Conservation (phyloP, 257 asterid species). For the Jasminum sambac region DNA sequence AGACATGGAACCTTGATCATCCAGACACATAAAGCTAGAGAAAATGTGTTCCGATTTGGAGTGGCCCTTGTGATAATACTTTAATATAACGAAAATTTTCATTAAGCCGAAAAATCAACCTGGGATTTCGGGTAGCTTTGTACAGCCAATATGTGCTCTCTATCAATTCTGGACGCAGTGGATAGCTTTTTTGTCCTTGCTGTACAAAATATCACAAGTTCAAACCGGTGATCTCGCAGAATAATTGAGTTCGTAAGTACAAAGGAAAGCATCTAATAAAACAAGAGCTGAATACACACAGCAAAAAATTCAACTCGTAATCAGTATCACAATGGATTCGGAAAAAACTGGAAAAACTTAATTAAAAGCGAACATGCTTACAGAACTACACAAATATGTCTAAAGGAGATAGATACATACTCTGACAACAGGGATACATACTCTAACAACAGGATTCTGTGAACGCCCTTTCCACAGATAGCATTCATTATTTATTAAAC, state of each 20-base stretch:
- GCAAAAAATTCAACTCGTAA: neutral
- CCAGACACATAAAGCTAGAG: neutral
- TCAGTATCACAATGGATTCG: neutral
- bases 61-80: neutral
- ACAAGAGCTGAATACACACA: neutral
- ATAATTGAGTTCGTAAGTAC: neutral
- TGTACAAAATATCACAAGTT: constrained; percentile 35
- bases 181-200: constrained; percentile 99
- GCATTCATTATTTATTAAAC: neutral
- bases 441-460: neutral
- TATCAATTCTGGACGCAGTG: constrained; percentile 92
- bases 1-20: no score
- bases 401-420: neutral
- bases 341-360: neutral
- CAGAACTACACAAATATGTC: neutral
- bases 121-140: constrained; percentile 94
- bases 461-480: neutral
- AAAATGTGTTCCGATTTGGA: neutral
- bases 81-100: neutral
- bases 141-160: constrained; percentile 99
- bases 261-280: neutral
- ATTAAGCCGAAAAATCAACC: constrained; percentile 43
- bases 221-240: constrained; percentile 14
- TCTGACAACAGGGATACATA: neutral
- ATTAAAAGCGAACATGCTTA: constrained; percentile 9